These are phyloP conservation scores for Solanum virginianum DNA, from an alignment of 257 asterid genomes.

Conservation along the genomic window DNA sequence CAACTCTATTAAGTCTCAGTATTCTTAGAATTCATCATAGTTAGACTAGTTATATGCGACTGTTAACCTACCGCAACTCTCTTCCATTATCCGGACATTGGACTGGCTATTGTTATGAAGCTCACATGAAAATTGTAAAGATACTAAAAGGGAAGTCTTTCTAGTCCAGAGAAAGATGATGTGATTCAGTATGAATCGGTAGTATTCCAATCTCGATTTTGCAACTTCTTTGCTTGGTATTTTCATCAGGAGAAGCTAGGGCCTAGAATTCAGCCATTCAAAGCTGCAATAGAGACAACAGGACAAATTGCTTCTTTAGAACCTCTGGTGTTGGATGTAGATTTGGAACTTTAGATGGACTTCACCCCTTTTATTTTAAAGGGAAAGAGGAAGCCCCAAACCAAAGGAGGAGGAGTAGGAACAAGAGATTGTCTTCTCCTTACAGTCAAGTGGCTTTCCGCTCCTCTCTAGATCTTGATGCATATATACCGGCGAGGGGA, in stretches of 20 bases:
- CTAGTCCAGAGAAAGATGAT: neutral
- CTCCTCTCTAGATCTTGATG: no score
- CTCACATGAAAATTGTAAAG: neutral
- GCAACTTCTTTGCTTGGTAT: neutral
- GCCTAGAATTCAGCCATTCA: neutral
- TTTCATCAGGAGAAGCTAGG: neutral
- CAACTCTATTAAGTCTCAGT: neutral
- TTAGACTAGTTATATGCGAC: neutral
- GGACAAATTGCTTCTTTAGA: neutral
- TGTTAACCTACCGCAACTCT: neutral
- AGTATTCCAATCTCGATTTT: neutral
- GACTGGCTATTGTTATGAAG: neutral
- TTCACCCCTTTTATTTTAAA: no score
- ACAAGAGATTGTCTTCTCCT: no score
- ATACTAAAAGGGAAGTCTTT: neutral
- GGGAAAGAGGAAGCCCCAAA: no score
- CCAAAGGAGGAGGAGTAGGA: no score
- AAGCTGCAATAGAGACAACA: neutral
- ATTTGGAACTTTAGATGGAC: no score
- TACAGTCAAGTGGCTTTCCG: no score
- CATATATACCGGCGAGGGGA: no score
- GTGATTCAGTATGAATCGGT: neutral
- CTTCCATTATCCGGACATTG: neutral
- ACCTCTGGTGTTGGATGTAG: no score
- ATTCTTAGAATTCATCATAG: neutral